These are phyloP conservation scores for Cytidiella melzeri DNA, from an alignment of 768 basidiomycete species.

Conservation along the genomic window DNA sequence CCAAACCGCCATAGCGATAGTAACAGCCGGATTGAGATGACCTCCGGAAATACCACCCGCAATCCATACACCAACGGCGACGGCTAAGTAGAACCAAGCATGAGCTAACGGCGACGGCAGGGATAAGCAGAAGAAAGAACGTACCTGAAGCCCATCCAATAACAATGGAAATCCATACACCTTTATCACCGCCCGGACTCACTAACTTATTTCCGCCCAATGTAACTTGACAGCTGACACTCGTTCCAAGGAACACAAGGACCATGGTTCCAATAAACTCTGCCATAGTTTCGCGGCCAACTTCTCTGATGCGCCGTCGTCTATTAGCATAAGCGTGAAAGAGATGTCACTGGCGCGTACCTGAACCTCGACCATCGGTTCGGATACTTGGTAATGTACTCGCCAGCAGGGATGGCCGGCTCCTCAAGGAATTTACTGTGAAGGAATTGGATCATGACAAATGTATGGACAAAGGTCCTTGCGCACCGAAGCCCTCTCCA, in stretches of 20 bases:
- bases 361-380: conserved; percentile 9
- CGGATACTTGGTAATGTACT: conserved; percentile 7
- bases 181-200: background rate
- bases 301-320: conserved; percentile 28
- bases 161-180: conserved; percentile 52
- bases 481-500: conserved; percentile 3
- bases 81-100: too few species aligned
- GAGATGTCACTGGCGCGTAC: background rate
- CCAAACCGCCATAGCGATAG: conserved; percentile 59
- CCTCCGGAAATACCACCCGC: conserved; percentile 64
- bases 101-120: too few species aligned
- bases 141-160: conserved; percentile 50
- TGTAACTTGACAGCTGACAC: conserved; percentile 4
- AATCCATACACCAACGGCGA: conserved; percentile 64
- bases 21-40: conserved; percentile 50
- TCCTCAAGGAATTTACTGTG: conserved; percentile 1
- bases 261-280: conserved; percentile 11
- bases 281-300: conserved; percentile 52
- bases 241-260: conserved; percentile 8
- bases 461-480: background rate
- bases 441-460: background rate
- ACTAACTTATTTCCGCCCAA: conserved; percentile 3
- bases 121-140: too few species aligned
- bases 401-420: background rate
- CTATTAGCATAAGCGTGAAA: background rate